Base-by-base conservation (phyloP, 129 eudicot genomes). In the Smallanthus sonchifolius region DNA sequence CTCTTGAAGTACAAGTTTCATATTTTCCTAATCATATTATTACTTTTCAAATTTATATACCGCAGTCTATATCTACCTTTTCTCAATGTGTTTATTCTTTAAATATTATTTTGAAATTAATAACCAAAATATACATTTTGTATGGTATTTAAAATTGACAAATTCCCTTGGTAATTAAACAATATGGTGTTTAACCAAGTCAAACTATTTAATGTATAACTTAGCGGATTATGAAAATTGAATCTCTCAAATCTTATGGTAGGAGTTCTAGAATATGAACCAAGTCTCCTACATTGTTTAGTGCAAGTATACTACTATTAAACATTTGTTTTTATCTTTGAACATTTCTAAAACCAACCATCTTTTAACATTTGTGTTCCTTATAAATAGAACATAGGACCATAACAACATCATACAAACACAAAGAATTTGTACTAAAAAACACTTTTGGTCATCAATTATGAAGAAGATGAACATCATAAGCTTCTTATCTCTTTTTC, bases 341-440 rank as follows among this genome's bases (percentile, higher is more conserved):
- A 55, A 49, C 38, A 2, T 20, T 54, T 71, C 76, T 36, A 71
- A 54, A 52, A 70, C 75, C 36, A 51, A 52, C 61, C 14, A 14
- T 16, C 30, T 2, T 17, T 10, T 10, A 70, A 17, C 47, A 51
- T 36, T 36, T 35, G 16, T 54, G 19, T 2, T 9, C 19, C 52
- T 39, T 71, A 71, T 71, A 71, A 71, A 71, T 54, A 54, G 66
- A 17, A 38, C 65, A 71, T 37, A 54, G 10, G 36, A 54, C 38
- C 45, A 20, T 52, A 10, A 38, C 37, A 54, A 37, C 15, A 54
- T 39, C 2, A 38, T 32, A 54, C 52, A 75, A 24, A 48, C 32
- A 64, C 37, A 64, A 48, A 10, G 28, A 64, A 40, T 39, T 57
- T 38, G 15, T 71, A 54, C 52, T 17, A 19, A 10, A 24, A 49